Conservation (phyloP, 1,284 basidiomycete genomes). For the Ceratobasidium sp. region DNA sequence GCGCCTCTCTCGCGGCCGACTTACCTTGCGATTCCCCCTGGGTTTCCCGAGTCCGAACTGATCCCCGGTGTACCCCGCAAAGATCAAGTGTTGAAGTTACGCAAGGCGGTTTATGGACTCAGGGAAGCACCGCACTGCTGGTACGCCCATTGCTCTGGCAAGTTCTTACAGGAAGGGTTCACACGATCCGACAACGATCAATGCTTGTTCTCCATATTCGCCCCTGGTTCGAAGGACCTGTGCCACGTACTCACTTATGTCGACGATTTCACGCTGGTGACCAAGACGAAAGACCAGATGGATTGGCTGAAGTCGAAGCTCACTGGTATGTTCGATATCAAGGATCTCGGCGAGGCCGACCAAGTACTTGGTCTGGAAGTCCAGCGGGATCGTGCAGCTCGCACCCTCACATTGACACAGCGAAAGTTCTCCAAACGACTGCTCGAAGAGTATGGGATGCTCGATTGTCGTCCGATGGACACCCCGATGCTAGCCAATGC, state of each 20-base stretch:
- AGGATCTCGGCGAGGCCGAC: constrained; percentile 6
- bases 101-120: not conserved
- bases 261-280: constrained; percentile 11
- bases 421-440: not conserved
- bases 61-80: not conserved
- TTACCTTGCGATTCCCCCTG: constrained; percentile 49
- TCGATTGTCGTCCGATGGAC: not conserved
- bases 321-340: not conserved
- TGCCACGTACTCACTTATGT: not conserved
- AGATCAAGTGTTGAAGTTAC: not conserved
- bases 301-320: not conserved
- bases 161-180: not conserved
- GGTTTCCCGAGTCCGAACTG: constrained; percentile 27
- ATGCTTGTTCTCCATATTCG: not conserved
- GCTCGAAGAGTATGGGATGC: not conserved
- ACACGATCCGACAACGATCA: not conserved
- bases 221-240: too few relatives aligned
- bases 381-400: not conserved
- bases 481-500: constrained; percentile 4
- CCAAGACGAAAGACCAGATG: not conserved
- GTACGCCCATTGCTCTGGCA: not conserved
- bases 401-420: not conserved
- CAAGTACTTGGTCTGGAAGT: constrained; percentile 8
- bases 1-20: constrained; percentile 47
- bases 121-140: not conserved